Base-by-base conservation (phyloP, 2,329 filamentous ascomycete genomes). In the Colletotrichum aenigma region DNA sequence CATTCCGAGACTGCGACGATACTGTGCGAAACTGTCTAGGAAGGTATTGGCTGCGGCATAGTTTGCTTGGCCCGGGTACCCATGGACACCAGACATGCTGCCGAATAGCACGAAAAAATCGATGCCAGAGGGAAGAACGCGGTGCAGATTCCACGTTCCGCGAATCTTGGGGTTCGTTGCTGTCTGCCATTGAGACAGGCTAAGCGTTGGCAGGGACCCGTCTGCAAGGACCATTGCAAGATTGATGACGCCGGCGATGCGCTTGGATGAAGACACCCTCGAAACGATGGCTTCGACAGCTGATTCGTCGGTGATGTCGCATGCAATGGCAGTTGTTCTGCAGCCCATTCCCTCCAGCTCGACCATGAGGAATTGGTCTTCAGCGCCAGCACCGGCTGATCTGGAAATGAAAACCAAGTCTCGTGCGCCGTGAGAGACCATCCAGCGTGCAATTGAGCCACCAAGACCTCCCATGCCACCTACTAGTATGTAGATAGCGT, bases 101-200 rank as follows among this genome's bases (percentile, higher is more conserved):
- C 79, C 81, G 24, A 82, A 79, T 26, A 84, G 70, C n/a, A 82
- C 74, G 52, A 88, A 86, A 77, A 88, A 86, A 74, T 85, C 83
- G 1, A 85, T 76, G 32, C 8, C 61, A n/a, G 18, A 10, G 0
- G 66, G 26, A 7, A 74, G 21, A 21, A 74, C 10, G 32, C 81
- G 73, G 76, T 88, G 84, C 6, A 89, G 79, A 70, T 89, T 89
- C 83, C 82, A 85, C 2, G 85, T 85, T 6, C 86, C 87, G 6
- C 80, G 68, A 3, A 86, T 81, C 78, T 89, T 89, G 8, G 86
- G 85, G 2, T 74, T 71, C 2, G 85, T 78, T 4, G 83, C 81
- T 1, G 78, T 77, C 5, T 80, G 74, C 84, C 85, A 88, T 10
- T 85, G 79, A 1, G 82, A 72, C 18, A 81, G 69, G 1, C 78